phyloP scores from a whole-genome alignment of 257 asterid species.

The Nemophila menziesii region DNA sequence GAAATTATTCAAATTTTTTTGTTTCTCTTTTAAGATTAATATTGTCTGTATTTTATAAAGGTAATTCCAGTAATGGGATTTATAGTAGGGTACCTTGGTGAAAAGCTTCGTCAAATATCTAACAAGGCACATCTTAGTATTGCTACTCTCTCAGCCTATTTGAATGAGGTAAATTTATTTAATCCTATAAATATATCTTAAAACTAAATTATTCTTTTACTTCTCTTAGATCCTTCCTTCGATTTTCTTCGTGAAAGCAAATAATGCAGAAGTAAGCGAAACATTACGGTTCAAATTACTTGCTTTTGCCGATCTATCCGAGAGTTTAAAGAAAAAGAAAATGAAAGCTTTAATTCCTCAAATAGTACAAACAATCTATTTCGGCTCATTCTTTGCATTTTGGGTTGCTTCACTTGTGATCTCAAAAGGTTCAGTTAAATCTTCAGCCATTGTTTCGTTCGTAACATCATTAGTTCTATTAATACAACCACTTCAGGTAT shows the following conservation, averaged over 20 bases:
- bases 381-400: slow-evolving; percentile 44
- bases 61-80: slow-evolving; percentile 65
- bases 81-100: slow-evolving; percentile 62
- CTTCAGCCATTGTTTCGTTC: slow-evolving; percentile 50
- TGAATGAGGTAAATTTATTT: slow-evolving; percentile 77
- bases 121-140: slow-evolving; percentile 51
- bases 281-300: slow-evolving; percentile 53
- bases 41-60: slow-evolving; percentile 24
- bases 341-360: slow-evolving; percentile 86
- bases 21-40: not conserved
- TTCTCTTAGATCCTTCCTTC: slow-evolving; percentile 65
- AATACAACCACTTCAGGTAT: slow-evolving; percentile 84
- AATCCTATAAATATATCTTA: too few species aligned
- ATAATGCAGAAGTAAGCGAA: slow-evolving; percentile 64
- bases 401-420: slow-evolving; percentile 42
- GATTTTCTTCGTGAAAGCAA: slow-evolving; percentile 84
- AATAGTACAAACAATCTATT: slow-evolving; percentile 51
- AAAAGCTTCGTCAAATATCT: slow-evolving; percentile 62
- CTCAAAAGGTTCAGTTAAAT: slow-evolving; percentile 53
- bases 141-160: slow-evolving; percentile 74
- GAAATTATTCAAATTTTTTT: slow-evolving; percentile 1
- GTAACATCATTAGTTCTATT: slow-evolving; percentile 66
- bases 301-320: slow-evolving; percentile 58
- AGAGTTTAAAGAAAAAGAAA: slow-evolving; percentile 58
- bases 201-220: slow-evolving; percentile 9